Conservation (phyloP, 1,139 yeast genomes). For the Candida pseudoviswanathii region DNA sequence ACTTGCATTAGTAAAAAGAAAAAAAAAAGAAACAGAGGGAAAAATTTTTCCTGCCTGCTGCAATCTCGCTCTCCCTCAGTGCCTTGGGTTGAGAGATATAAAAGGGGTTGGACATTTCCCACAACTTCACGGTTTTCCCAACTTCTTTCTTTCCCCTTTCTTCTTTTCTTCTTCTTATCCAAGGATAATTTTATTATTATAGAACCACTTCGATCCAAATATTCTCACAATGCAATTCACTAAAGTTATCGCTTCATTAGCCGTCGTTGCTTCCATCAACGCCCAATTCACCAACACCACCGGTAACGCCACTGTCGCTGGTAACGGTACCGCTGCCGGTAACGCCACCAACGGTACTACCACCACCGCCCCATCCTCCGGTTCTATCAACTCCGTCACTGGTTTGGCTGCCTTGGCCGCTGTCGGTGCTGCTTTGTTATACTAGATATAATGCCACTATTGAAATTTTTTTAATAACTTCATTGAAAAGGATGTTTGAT, state of each 20-base stretch:
- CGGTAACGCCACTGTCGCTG: conserved; percentile 4
- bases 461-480: background rate
- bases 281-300: conserved; percentile 15
- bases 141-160: conserved; percentile 6
- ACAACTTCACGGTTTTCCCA: background rate
- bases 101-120: conserved; percentile 9
- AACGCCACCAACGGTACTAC: conserved; percentile 13
- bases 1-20: background rate
- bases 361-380: conserved; percentile 11
- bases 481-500: background rate
- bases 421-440: conserved; percentile 52
- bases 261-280: conserved; percentile 16
- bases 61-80: background rate
- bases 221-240: conserved; percentile 16
- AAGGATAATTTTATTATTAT: conserved; percentile 6
- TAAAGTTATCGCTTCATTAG: conserved; percentile 15
- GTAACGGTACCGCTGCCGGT: conserved; percentile 7
- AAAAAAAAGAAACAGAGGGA: background rate
- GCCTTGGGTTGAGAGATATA: conserved; percentile 4
- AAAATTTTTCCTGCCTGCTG: conserved; percentile 1
- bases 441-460: conserved; percentile 8
- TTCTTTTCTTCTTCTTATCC: background rate
- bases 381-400: conserved; percentile 9
- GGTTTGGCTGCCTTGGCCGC: conserved; percentile 78
- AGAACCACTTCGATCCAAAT: background rate